These are phyloP conservation scores for Tolypocladium tundrense DNA, from an alignment of 2,329 filamentous ascomycete genomes.

Conservation along the genomic window DNA sequence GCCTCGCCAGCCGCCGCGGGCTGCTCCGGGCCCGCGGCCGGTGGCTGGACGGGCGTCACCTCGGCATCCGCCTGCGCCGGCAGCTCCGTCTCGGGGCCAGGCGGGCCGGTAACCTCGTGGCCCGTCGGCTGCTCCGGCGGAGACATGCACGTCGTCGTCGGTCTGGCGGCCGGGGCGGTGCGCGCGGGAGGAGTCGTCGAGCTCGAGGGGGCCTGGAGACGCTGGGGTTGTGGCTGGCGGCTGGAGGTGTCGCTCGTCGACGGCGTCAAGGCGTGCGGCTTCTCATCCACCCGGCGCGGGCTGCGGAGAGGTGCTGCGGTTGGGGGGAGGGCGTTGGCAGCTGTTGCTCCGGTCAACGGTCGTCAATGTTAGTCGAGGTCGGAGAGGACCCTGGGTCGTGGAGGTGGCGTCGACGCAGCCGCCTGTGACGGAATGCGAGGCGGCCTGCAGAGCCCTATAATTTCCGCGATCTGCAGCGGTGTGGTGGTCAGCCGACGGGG, in stretches of 20 bases:
- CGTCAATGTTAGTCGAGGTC: not conserved
- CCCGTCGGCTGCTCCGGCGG: constrained; percentile 19
- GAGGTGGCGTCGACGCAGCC: not conserved
- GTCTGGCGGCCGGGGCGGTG: not conserved
- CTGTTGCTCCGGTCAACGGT: not conserved
- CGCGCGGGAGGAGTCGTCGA: not conserved
- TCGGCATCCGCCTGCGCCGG: not conserved
- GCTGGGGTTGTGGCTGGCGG: not conserved
- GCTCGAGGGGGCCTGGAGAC: not conserved
- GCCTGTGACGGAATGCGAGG: not conserved
- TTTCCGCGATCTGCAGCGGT: not conserved
- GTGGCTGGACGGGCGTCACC: not conserved
- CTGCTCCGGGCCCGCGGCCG: not conserved
- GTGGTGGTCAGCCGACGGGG: not conserved
- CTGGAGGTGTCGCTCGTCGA: not conserved
- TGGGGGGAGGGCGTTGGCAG: not conserved
- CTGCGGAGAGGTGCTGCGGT: not conserved
- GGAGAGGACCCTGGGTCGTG: not conserved
- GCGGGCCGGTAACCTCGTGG: constrained; percentile 9
- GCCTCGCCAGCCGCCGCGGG: not conserved
- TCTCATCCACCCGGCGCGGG: not conserved
- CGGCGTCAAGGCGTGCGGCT: not conserved
- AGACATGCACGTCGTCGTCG: constrained; percentile 22
- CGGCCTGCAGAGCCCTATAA: not conserved
- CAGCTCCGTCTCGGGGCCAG: not conserved